phyloP scores from a whole-genome alignment of 176 grass and related monocot genomes.

The Alopecurus myosuroides region DNA sequence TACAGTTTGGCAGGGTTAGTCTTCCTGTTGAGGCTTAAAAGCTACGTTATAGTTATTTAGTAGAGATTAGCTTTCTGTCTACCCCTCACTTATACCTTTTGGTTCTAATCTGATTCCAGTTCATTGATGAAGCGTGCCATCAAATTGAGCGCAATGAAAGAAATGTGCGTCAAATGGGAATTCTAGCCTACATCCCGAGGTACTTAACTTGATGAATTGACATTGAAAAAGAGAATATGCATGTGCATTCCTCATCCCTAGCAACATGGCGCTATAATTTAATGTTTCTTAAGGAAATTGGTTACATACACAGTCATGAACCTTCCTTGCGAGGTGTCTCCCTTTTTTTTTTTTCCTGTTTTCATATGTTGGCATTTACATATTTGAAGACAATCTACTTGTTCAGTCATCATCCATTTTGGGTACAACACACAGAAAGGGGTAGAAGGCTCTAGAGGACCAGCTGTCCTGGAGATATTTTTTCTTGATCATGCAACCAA shows the following conservation, averaged over 20 bases:
- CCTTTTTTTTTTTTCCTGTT: background rate
- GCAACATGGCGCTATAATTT: background rate
- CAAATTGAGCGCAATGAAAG: slow-evolving; percentile 94
- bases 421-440: background rate
- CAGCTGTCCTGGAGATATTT: background rate
- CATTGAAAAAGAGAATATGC: background rate
- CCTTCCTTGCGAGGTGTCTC: background rate
- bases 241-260: background rate
- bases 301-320: background rate
- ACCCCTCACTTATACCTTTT: slow-evolving; percentile 11
- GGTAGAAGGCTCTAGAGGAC: background rate
- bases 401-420: background rate
- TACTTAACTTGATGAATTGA: slow-evolving; percentile 38
- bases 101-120: slow-evolving; percentile 48
- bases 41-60: background rate
- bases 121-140: slow-evolving; percentile 95
- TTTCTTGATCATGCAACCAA: background rate
- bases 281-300: background rate
- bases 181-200: slow-evolving; percentile 88
- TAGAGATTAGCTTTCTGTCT: slow-evolving; percentile 15
- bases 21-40: background rate
- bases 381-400: background rate
- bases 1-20: slow-evolving; percentile 88
- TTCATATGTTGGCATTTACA: background rate
- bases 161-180: slow-evolving; percentile 70